A percentile compares a stretch with the other conserved stretches of the same genome.
Evolutionary conservation across 768 basidiomycete species (phyloP).

Genomic region (Saitozyma sp.): DNA sequence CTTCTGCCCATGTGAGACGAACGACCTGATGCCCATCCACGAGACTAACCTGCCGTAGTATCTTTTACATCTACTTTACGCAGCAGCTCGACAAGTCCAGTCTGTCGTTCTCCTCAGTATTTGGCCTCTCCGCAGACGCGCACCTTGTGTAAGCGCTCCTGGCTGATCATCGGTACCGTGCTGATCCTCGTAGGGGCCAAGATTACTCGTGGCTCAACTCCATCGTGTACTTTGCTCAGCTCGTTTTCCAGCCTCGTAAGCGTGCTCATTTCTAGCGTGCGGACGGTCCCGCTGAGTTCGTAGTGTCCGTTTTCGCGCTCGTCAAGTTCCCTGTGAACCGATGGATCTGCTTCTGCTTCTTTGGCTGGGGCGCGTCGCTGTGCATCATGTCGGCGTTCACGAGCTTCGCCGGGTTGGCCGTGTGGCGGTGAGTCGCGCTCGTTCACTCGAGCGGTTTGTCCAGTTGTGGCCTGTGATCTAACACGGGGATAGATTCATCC

Average conservation of each 20-base stretch:
- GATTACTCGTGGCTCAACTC: conserved; percentile 34
- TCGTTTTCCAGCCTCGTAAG: conserved; percentile 26
- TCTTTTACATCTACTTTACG: conserved; percentile 24
- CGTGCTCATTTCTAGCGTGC: background rate
- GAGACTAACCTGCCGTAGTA: background rate
- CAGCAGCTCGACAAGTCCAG: conserved; percentile 51
- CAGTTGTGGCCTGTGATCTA: background rate
- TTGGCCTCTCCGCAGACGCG: conserved; percentile 52
- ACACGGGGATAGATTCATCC: conserved; percentile 48
- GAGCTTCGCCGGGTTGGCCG: conserved; percentile 55
- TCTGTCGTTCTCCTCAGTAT: conserved; percentile 58
- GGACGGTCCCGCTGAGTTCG: background rate
- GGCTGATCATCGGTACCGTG: background rate
- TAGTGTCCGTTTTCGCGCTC: background rate
- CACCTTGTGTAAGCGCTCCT: conserved; percentile 54
- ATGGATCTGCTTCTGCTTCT: conserved; percentile 53
- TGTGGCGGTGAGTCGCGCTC: conserved; percentile 36
- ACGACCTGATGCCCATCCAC: too few species aligned
- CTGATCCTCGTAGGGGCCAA: conserved; percentile 9
- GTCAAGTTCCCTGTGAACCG: conserved; percentile 16
- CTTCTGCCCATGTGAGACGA: conserved; percentile 10
- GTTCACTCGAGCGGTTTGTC: background rate
- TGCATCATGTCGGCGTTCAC: conserved; percentile 54
- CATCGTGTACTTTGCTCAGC: conserved; percentile 40
- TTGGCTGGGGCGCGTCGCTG: conserved; percentile 56